Evolutionary conservation across 306 rosid species (phyloP), one percentile per base, ranked within the genome.

Genomic region (Acacia crassicarpa): DNA sequence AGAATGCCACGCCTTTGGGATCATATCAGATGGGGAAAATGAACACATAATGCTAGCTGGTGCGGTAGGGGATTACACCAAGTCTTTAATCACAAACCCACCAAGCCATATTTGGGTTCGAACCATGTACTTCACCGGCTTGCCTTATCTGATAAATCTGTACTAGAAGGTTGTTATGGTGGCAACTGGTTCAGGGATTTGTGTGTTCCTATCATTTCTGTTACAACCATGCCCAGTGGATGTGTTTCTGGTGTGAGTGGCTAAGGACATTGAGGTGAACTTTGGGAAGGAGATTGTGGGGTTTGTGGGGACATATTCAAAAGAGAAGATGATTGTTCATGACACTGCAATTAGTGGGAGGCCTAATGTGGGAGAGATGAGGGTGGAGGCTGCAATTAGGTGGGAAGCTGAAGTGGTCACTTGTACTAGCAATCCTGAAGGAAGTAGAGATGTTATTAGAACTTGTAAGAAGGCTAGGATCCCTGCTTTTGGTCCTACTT

Each of bases 391-490:
- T 35, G 93, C 92, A 2, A 70, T 61, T 62, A 80, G 33, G 17
- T 89, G 93, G 93, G 84, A 85, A 84, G 72, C 88, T 74, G 90
- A 92, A 80, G 97, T 88, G 33, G 94, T 91, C 22, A 85, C 89
- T 59, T 93, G 89, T 40, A 92, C 97, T 3, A 92, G 97, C 67
- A 92, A 92, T 48, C 97, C 94, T 66, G 85, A 88, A 81, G 93
- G 97, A 33, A 88, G 92, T 76, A 86, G 92, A 79, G 90, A 91
- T 27, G 89, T 92, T 1, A 72, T 91, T 69, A 82, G 71, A 59
- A 91, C 92, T 9, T 92, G 94, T 23, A 86, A 84, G 45, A 78
- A 49, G 35, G 84, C 85, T 72, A 76, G 83, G 3, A 67, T 87
- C 49, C 88, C 90, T 72, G 86, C 90, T 11, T 87, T 87, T 82